These are phyloP conservation scores for Acanthamoeba quina DNA, from an alignment of 208 protist species.

Conservation along the genomic window DNA sequence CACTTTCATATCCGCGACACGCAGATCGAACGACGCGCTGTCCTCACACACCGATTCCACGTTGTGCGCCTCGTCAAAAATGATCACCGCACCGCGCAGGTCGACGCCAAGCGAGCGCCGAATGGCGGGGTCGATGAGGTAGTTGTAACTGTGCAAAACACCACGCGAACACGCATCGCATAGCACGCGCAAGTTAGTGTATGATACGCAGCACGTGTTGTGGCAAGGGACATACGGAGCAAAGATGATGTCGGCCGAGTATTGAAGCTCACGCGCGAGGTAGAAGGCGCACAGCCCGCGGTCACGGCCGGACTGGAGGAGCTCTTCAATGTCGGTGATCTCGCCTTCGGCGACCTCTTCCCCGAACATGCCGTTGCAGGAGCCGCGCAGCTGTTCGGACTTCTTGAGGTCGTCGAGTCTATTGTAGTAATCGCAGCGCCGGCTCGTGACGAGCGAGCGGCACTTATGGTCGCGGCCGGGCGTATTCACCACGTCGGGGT, in stretches of 20 bases:
- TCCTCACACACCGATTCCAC: constrained; percentile 83
- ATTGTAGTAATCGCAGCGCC: constrained; percentile 67
- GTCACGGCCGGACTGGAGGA: constrained; percentile 89
- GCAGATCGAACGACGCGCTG: constrained; percentile 85
- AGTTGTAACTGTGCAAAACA: constrained; percentile 91
- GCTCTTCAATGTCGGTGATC: constrained; percentile 95
- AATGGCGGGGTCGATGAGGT: constrained; percentile 96
- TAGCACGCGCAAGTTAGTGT: background rate
- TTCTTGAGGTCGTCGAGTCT: constrained; percentile 38
- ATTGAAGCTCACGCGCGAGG: constrained; percentile 91
- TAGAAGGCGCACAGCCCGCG: constrained; percentile 96
- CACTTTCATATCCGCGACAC: constrained; percentile 72
- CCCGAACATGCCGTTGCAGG: background rate
- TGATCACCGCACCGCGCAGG: constrained; percentile 92
- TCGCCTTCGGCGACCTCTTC: background rate
- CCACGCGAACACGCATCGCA: background rate
- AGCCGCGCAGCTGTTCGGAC: background rate
- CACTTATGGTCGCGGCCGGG: constrained; percentile 42
- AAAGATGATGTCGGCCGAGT: constrained; percentile 94
- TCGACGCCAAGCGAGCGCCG: constrained; percentile 91
- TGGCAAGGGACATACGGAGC: constrained; percentile 89
- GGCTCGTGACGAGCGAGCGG: constrained; percentile 4
- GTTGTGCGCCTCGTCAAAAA: constrained; percentile 98
- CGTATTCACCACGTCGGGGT: constrained; percentile 85
- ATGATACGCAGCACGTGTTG: background rate